Evolutionary conservation across 2,329 filamentous ascomycete genomes (phyloP), one percentile per base, ranked within the genome.

Genomic region (Parastagonospora nodorum): DNA sequence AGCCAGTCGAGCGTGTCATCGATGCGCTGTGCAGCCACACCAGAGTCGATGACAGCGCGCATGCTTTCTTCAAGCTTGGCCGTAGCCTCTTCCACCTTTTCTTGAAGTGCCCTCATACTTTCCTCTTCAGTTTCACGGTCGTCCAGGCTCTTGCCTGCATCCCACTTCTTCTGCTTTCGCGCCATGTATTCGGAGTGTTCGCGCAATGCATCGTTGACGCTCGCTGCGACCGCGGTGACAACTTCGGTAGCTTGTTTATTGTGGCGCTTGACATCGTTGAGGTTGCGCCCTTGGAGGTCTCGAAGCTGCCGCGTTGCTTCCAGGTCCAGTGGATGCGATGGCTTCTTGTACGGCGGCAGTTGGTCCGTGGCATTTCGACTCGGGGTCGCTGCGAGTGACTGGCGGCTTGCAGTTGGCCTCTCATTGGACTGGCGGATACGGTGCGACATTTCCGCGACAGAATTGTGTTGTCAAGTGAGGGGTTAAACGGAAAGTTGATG

Each of bases 41-140:
- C 75, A 8, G 77, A 76, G 69, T 89, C 86, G 51, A 88, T 81
- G 42, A 84, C 69, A 10, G 77, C 74, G 12, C 85, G 78, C 63
- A 88, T 79, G 39, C 75, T 77, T 63, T 80, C 75, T 57, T 89
- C 86, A 64, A 88, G 76, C 43, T 78, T 75, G 27, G 71, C 67
- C 1, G 84, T 87, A 58, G 83, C 73, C 3, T 71, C 67, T 12
- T 79, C 73, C 2, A 85, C 82, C 48, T 78, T 75, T 15, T 73
- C 68, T 48, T 72, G 52, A 46, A 77, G 59, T 28, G 75, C 67
- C 8, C 71, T 68, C 39, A 82, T 61, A 40, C 69, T 67, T 8
- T 63, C 56, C 48, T 75, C 72, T 24, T 71, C 66, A 16, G 76
- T 74, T 32, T 74, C 69, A 12, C 75, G 64, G 9, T 73, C 69